phyloP scores from a whole-genome alignment of 176 grass and related monocot species.

The Oryza australiensis region DNA sequence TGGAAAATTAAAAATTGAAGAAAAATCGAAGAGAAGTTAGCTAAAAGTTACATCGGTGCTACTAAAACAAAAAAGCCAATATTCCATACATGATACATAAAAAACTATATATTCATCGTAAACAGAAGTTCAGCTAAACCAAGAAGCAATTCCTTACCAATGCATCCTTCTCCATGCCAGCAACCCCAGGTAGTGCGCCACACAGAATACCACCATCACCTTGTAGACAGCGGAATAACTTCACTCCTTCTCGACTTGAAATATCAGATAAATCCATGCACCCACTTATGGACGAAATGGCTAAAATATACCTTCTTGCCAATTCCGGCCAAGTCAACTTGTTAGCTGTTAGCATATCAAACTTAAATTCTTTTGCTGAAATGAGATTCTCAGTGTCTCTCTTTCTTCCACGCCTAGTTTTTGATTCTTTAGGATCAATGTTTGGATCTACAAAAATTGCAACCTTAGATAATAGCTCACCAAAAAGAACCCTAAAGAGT shows the following conservation, averaged over 20 bases:
- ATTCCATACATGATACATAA: background rate
- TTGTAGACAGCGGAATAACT: constrained; percentile 88
- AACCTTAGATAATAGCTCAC: constrained; percentile 69
- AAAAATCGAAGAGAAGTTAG: constrained; percentile 17
- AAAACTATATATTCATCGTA: background rate
- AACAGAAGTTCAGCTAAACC: constrained; percentile 20
- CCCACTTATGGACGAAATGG: constrained; percentile 60
- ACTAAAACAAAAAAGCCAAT: background rate
- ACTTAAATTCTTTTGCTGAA: constrained; percentile 68
- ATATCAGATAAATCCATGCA: constrained; percentile 86
- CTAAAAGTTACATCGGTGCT: constrained; percentile 8
- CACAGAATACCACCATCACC: constrained; percentile 92
- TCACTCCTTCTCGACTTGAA: constrained; percentile 84
- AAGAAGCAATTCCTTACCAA: constrained; percentile 59
- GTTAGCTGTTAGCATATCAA: constrained; percentile 83
- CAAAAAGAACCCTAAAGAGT: constrained; percentile 82
- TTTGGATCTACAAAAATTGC: constrained; percentile 88
- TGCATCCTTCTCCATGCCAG: constrained; percentile 95
- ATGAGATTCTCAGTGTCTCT: constrained; percentile 66
- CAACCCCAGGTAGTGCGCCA: constrained; percentile 80
- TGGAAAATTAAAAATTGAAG: background rate
- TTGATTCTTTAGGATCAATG: constrained; percentile 85
- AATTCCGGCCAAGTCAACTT: constrained; percentile 93
- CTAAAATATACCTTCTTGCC: constrained; percentile 89
- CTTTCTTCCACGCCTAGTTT: constrained; percentile 83